A percentile compares a stretch with the other conserved stretches of the same genome.
These are phyloP conservation scores for Debaryomyces nepalensis DNA, from an alignment of 1,139 yeast genomes.

Conservation along the genomic window DNA sequence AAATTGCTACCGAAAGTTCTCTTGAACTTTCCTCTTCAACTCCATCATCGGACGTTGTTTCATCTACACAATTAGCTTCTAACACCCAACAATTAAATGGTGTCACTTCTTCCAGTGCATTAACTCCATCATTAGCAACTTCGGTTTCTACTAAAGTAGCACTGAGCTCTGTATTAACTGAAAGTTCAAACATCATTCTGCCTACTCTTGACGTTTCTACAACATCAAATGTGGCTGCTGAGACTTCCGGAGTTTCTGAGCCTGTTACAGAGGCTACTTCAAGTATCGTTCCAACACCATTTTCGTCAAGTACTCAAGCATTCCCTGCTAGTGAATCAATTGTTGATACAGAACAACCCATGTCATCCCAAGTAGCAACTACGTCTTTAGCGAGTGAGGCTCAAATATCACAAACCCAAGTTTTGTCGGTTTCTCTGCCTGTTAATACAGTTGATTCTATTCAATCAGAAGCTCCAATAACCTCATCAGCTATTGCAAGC, in stretches of 20 bases:
- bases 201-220: not conserved
- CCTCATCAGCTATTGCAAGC: slow-evolving; percentile 6
- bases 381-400: slow-evolving; percentile 3
- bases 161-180: not conserved
- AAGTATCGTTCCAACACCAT: too few species aligned
- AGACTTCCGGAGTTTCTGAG: not conserved
- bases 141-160: not conserved
- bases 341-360: slow-evolving; percentile 1
- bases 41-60: slow-evolving; percentile 14
- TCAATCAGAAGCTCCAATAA: slow-evolving; percentile 5
- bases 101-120: slow-evolving; percentile 14
- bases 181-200: not conserved
- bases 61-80: slow-evolving; percentile 12
- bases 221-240: not conserved
- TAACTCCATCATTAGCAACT: not conserved
- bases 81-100: slow-evolving; percentile 9
- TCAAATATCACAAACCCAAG: not conserved
- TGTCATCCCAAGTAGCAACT: slow-evolving; percentile 10
- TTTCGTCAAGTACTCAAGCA: too few species aligned
- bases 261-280: not conserved
- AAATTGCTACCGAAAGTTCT: not conserved
- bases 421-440: slow-evolving; percentile 1
- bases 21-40: slow-evolving; percentile 8
- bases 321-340: not conserved
- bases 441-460: not conserved